Conservation (phyloP, 345 rosid species). For the Brassica nigra region DNA sequence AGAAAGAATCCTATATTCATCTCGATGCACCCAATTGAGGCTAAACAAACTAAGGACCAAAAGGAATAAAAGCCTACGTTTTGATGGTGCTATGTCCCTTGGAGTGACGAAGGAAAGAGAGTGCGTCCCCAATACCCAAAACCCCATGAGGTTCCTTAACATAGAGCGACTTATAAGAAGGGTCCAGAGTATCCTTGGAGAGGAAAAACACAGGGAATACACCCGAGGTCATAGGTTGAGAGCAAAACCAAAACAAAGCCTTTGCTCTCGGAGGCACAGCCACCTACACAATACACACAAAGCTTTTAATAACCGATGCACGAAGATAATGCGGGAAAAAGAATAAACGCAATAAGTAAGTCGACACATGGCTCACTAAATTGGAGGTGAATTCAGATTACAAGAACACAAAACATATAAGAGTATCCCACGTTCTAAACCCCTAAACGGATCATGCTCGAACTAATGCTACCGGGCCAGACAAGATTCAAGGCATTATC, state of each 20-base stretch:
- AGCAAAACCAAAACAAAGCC: slow-evolving; percentile 81
- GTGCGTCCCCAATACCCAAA: slow-evolving; percentile 80
- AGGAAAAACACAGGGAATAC: slow-evolving; percentile 82
- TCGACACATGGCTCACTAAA: no score
- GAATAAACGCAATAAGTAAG: no score
- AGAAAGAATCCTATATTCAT: background rate
- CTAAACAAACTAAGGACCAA: background rate
- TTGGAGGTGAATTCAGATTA: no score
- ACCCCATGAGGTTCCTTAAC: slow-evolving; percentile 63
- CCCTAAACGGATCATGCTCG: no score
- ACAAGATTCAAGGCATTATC: no score
- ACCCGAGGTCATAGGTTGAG: slow-evolving; percentile 54
- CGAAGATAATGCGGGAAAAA: no score
- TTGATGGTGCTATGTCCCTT: slow-evolving; percentile 39
- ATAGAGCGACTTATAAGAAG: slow-evolving; percentile 56
- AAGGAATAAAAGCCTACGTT: slow-evolving; percentile 48
- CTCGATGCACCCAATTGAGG: background rate
- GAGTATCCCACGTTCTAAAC: no score
- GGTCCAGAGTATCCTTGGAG: slow-evolving; percentile 56
- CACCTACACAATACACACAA: slow-evolving; percentile 48
- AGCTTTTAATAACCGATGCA: no score
- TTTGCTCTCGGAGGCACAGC: slow-evolving; percentile 89
- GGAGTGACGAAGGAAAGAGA: slow-evolving; percentile 50
- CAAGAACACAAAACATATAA: no score
- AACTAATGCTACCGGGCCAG: no score